These are phyloP conservation scores for Laburnicola sp. DNA, from an alignment of 2,329 filamentous ascomycete genomes.

Conservation along the genomic window DNA sequence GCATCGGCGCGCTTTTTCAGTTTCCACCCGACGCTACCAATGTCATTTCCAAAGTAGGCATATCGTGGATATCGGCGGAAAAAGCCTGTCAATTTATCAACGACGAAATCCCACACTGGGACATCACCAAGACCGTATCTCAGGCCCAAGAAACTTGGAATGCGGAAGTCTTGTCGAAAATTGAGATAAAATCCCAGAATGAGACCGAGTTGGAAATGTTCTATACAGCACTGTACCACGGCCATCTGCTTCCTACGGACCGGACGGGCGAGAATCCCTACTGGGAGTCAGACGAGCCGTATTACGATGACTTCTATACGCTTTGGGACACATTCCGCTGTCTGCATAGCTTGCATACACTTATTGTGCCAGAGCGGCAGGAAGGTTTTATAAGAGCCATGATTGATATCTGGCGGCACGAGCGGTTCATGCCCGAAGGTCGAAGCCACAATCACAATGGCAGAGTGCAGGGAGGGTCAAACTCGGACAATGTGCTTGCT, in stretches of 20 bases:
- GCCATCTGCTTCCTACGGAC: conserved; percentile 45
- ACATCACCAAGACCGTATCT: conserved; percentile 41
- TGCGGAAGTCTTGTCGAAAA: conserved; percentile 57
- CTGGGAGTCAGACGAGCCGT: conserved; percentile 35
- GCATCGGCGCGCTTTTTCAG: conserved; percentile 53
- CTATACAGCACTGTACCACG: conserved; percentile 39
- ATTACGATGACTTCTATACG: conserved; percentile 43
- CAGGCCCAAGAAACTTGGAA: conserved; percentile 46
- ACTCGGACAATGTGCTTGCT: conserved; percentile 55
- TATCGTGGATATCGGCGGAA: conserved; percentile 46
- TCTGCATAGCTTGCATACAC: conserved; percentile 16
- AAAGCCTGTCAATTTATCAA: conserved; percentile 69
- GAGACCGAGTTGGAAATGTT: conserved; percentile 29
- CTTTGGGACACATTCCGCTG: conserved; percentile 17
- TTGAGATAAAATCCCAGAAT: conserved; percentile 32
- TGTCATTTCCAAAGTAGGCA: conserved; percentile 53
- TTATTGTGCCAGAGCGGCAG: conserved; percentile 15
- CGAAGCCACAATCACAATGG: conserved; percentile 42
- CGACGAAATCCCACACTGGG: conserved; percentile 60
- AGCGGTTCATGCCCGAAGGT: conserved; percentile 43
- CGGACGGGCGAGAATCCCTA: conserved; percentile 32
- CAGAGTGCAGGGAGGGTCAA: conserved; percentile 38
- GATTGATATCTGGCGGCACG: conserved; percentile 25
- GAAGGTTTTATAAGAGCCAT: conserved; percentile 17
- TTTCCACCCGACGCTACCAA: conserved; percentile 42